Evolutionary conservation across 495 filamentous ascomycete genomes (phyloP).

Genomic region (Penicillium dipodomyicola): DNA sequence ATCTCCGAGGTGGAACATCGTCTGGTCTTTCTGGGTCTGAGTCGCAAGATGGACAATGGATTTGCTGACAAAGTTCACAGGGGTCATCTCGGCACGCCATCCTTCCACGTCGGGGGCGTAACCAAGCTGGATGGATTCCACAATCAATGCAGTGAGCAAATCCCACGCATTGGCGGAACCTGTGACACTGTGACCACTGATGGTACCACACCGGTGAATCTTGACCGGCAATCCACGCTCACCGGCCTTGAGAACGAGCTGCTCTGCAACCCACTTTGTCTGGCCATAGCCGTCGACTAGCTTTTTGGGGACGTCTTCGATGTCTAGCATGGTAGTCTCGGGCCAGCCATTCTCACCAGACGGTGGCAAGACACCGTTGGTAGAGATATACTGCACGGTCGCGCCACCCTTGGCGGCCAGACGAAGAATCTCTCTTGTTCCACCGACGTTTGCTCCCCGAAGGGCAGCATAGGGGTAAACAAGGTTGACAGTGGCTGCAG

Average conservation of each 20-base stretch:
- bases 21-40: constrained; percentile 50
- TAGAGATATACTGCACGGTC: constrained; percentile 68
- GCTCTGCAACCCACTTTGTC: constrained; percentile 67
- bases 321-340: constrained; percentile 55
- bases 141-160: constrained; percentile 61
- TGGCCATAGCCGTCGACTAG: constrained; percentile 62
- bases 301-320: constrained; percentile 58
- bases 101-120: constrained; percentile 60
- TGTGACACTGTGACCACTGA: constrained; percentile 61
- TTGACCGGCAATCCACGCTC: constrained; percentile 58
- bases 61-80: constrained; percentile 66
- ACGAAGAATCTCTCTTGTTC: constrained; percentile 62
- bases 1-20: constrained; percentile 64
- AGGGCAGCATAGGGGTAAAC: constrained; percentile 66
- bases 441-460: constrained; percentile 56
- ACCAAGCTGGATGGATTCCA: constrained; percentile 64
- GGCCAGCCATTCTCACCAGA: constrained; percentile 56
- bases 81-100: constrained; percentile 71
- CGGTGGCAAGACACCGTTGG: constrained; percentile 64
- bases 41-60: constrained; percentile 60
- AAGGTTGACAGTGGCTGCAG: constrained; percentile 64
- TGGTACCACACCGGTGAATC: constrained; percentile 61
- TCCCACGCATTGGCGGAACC: constrained; percentile 68
- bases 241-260: constrained; percentile 61
- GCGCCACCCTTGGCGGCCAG: constrained; percentile 58